Base-by-base conservation (phyloP, 495 filamentous ascomycete genomes). In the Aspergillus sclerotioniger region DNA sequence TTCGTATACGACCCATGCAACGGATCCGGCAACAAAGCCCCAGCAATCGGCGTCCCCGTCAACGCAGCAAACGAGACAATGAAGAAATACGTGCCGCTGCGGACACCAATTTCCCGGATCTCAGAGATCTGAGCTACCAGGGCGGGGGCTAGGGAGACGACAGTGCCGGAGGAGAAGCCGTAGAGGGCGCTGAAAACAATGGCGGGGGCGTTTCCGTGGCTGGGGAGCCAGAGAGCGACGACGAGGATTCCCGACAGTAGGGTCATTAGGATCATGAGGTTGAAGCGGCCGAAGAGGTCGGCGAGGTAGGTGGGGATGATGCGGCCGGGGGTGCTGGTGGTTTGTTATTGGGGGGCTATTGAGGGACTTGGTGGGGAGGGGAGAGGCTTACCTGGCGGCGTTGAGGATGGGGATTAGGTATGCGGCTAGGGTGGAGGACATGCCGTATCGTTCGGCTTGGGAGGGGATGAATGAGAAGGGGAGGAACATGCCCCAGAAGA, bases 261-360 rank as follows among this genome's bases (percentile, higher is more conserved):
- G 3, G 81, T 76, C 64, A 86, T 87, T 35, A 84, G 48, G 29
- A 90, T 80, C 79, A 90, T 87, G 12, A 83, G 73, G 70, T 93
- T 93, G 75, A 83, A 92, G 25, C 87, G 82, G 1, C 90, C 90
- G 33, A 89, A 39, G 58, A 81, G 83, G 68, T 94, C 90, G 41
- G 85, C 90, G 16, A 88, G 49, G 61, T 84, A 82, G n/a, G 87
- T 87, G 2, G 88, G 88, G 8, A 89, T 58, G 49, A 89, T 89
- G 49, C 90, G 84, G n/a, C 90, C 90, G 47, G 88, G 78, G 56
- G 91, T 80, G 57, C 85, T 81, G 51, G 54, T 31, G 8, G 41
- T 33, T 10, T 9, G 48, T 43, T 33, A 17, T 21, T 16, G 33
- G 13, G n/a, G n/a, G n/a, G n/a, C n/a, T n/a, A 13, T 59, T 59